Base-by-base conservation (phyloP, 1,284 basidiomycete genomes). In the Tilletia walkeri region DNA sequence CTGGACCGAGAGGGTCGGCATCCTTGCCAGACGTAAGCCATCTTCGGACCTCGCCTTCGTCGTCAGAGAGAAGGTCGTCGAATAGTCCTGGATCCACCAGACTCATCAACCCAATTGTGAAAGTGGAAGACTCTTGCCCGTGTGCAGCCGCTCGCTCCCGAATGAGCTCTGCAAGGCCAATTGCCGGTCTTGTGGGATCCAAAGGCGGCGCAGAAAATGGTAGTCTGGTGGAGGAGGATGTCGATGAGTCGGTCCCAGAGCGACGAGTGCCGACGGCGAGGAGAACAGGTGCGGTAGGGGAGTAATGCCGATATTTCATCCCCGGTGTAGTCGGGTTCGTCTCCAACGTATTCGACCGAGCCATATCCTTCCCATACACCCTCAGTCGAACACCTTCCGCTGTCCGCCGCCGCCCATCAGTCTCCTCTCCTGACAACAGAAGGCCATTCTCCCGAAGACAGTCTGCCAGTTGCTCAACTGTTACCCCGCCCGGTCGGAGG, bases 281-380 rank as follows among this genome's bases (percentile, higher is more conserved):
- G 0, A 81, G 67, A 0, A 83, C 82, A 4, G 73, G 70, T 2
- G 82, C 80, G 0, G 78, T 86, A 1, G 95, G 95, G 36, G 94
- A 92, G 84, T 99, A 99, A 85, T 99, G 96, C 67, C 92, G 88
- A 84, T 99, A 99, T 85, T 99, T 99, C 95, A 98, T 97, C n/a
- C 96, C 96, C 0, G 96, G 96, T 0, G 96, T 99, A 1, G 93
- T 95, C 1, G 95, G 95, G 38, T 80, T 76, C 41, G 69, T 70
- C 61, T 82, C 79, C 41, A 75, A 69, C 38, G 72, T 68, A 0
- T 53, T 65, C 50, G 76, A 77, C 9, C 77, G 72, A 41, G 73
- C 75, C 73, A 81, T 72, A 48, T 82, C 78, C 73, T 77, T 78
- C 4, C 82, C 82, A 63, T 81, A 83, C 12, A 83, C 79, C 10